These are phyloP conservation scores for Hericium erinaceus DNA, from an alignment of 768 basidiomycete species.

Conservation along the genomic window DNA sequence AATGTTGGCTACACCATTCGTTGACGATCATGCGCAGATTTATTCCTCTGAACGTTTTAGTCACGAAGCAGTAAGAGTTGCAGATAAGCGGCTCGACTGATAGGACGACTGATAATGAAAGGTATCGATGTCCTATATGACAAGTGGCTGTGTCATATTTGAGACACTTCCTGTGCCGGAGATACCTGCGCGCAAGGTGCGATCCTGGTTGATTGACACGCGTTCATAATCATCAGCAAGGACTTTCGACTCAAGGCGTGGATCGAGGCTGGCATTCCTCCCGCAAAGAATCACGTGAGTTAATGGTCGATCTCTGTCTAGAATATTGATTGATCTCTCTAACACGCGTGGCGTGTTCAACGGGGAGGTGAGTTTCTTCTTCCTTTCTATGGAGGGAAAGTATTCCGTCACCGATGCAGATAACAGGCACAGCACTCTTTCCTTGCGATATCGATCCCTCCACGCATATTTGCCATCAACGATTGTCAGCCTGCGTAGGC, in stretches of 20 bases:
- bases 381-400: not conserved
- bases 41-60: not conserved
- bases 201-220: not conserved
- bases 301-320: too few relatives aligned
- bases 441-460: not conserved
- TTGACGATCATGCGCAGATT: not conserved
- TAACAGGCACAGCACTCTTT: not conserved
- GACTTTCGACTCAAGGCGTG: not conserved
- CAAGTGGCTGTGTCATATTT: not conserved
- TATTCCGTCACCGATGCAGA: not conserved
- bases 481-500: not conserved
- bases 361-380: not conserved
- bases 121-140: not conserved
- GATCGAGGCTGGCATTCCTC: not conserved
- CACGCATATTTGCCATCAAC: not conserved
- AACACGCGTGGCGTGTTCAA: not conserved
- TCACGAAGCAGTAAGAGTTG: not conserved
- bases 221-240: not conserved
- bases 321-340: not conserved
- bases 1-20: not conserved
- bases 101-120: not conserved
- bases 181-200: not conserved
- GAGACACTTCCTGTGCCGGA: not conserved
- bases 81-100: too few relatives aligned
- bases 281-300: too few relatives aligned